A percentile compares a stretch with the other conserved stretches of the same genome.
These are phyloP conservation scores for Diatrype stigma DNA, from an alignment of 2,329 filamentous ascomycete species.

Conservation along the genomic window DNA sequence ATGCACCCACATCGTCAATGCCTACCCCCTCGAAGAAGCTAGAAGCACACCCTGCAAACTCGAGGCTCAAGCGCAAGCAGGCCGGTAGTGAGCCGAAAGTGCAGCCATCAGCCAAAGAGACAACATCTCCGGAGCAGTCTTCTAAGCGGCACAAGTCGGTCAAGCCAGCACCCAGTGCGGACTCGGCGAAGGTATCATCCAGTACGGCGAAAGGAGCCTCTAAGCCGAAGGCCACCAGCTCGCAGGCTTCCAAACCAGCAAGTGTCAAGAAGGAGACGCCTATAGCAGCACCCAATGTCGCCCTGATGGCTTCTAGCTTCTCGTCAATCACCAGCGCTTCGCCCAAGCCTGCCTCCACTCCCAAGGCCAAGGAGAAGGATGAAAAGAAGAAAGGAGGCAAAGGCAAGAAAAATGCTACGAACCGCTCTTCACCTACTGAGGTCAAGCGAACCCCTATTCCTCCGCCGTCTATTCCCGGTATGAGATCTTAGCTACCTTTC, in stretches of 20 bases:
- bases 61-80: slow-evolving; percentile 35
- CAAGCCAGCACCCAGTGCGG: neutral
- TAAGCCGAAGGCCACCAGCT: neutral
- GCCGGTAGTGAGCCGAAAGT: slow-evolving; percentile 20
- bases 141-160: slow-evolving; percentile 26
- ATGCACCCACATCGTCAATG: slow-evolving; percentile 28
- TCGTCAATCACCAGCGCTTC: slow-evolving; percentile 20
- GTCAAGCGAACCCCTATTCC: slow-evolving; percentile 23
- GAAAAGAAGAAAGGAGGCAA: slow-evolving; percentile 12
- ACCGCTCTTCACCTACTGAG: neutral
- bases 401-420: slow-evolving; percentile 5
- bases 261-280: slow-evolving; percentile 29
- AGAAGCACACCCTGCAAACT: slow-evolving; percentile 5
- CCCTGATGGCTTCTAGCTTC: slow-evolving; percentile 13
- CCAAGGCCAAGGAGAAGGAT: slow-evolving; percentile 24
- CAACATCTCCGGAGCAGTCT: slow-evolving; percentile 15
- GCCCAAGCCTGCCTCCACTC: slow-evolving; percentile 15
- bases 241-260: slow-evolving; percentile 1
- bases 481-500: slow-evolving; percentile 15
- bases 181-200: neutral
- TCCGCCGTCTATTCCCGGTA: slow-evolving; percentile 17
- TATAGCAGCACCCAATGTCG: slow-evolving; percentile 25
- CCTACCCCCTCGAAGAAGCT: slow-evolving; percentile 23
- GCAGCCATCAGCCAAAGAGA: slow-evolving; percentile 8
- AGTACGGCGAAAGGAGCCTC: neutral